These are phyloP conservation scores for Trichopus zeylanicus DNA, from an alignment of 116 monocot species.

Conservation along the genomic window DNA sequence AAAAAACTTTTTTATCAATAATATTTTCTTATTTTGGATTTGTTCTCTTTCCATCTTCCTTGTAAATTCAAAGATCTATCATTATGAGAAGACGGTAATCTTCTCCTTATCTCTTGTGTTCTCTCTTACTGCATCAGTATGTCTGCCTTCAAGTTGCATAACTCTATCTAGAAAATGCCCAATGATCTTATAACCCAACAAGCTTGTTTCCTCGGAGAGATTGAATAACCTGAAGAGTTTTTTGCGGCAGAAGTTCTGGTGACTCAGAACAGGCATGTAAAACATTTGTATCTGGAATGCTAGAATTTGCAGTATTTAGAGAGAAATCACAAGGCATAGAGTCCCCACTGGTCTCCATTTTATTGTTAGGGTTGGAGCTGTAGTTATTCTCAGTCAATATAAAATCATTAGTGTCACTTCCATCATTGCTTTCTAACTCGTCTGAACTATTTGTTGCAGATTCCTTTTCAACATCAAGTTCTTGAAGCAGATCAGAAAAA, in stretches of 20 bases:
- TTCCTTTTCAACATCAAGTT: constrained; percentile 15
- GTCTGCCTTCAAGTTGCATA: constrained; percentile 23
- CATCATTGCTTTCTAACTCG: constrained; percentile 9
- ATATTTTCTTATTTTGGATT: too few relatives aligned
- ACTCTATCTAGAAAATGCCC: constrained; percentile 39
- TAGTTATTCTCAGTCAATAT: constrained; percentile 18
- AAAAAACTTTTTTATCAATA: too few relatives aligned
- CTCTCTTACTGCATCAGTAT: constrained; percentile 19
- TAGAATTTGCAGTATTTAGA: too few relatives aligned
- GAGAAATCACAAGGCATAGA: constrained; percentile 5
- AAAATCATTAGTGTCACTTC: constrained; percentile 37
- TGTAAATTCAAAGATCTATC: too few relatives aligned
- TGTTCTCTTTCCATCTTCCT: too few relatives aligned
- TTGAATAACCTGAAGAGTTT: constrained; percentile 12
- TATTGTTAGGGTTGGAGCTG: too few relatives aligned
- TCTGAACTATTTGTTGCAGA: too few relatives aligned
- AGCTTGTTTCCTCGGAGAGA: constrained; percentile 62
- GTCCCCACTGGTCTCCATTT: constrained; percentile 34
- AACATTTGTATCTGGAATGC: neutral
- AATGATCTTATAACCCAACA: constrained; percentile 46
- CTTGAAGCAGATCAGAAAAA: constrained; percentile 17
- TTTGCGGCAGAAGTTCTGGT: neutral
- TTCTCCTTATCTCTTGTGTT: too few relatives aligned
- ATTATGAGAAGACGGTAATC: too few relatives aligned
- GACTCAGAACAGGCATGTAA: constrained; percentile 1